phyloP scores from a whole-genome alignment of 2,329 filamentous ascomycete genomes.

The Phoma herbarum region DNA sequence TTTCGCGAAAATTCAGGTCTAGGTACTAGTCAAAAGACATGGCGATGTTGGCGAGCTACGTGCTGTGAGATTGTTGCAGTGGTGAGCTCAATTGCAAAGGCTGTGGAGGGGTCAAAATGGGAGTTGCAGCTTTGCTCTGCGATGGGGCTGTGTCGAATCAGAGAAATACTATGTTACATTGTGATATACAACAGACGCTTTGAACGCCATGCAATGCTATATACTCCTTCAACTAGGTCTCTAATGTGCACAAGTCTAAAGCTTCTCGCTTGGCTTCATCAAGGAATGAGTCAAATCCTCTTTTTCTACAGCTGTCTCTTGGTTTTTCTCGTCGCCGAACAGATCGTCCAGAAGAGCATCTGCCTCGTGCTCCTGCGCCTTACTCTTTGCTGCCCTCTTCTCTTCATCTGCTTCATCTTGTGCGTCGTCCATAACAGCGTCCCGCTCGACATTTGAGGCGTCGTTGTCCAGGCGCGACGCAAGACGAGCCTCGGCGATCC shows the following conservation, averaged over 20 bases:
- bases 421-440: not conserved
- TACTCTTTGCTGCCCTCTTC: not conserved
- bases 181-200: slow-evolving; percentile 11
- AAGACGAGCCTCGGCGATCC: not conserved
- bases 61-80: too few species aligned
- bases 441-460: not conserved
- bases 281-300: not conserved
- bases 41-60: too few species aligned
- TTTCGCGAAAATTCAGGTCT: not conserved
- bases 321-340: not conserved
- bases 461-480: slow-evolving; percentile 11
- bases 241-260: not conserved
- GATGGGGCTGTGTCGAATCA: not conserved
- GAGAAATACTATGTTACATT: too few species aligned
- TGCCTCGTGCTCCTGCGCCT: slow-evolving; percentile 10
- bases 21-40: not conserved
- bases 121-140: not conserved
- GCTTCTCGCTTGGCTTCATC: not conserved
- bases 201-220: slow-evolving; percentile 4
- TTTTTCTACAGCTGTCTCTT: not conserved
- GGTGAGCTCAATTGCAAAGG: not conserved
- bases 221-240: not conserved
- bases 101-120: not conserved
- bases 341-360: slow-evolving; percentile 15
- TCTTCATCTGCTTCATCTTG: slow-evolving; percentile 1